Evolutionary conservation across 805 yeast species (phyloP).

Genomic region (Candida jianshihensis): DNA sequence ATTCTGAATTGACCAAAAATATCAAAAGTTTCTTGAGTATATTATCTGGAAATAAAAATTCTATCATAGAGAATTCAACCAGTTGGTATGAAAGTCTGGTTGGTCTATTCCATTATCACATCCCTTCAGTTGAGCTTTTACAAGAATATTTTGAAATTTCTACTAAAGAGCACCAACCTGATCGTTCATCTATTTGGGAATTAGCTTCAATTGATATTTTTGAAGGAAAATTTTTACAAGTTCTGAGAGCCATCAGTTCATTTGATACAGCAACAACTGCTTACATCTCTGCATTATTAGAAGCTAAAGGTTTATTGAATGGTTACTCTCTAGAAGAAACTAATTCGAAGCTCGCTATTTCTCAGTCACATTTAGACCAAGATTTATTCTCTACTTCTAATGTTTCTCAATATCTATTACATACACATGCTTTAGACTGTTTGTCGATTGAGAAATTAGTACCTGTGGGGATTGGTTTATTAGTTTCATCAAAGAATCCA

Average conservation of each 20-base stretch:
- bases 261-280: conserved; percentile 61
- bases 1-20: conserved; percentile 16
- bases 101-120: conserved; percentile 50
- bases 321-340: conserved; percentile 27
- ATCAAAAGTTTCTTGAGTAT: conserved; percentile 27
- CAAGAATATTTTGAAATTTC: conserved; percentile 35
- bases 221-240: conserved; percentile 48
- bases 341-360: conserved; percentile 3
- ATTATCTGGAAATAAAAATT: conserved; percentile 31
- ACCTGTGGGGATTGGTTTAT: conserved; percentile 64
- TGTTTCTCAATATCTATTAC: conserved; percentile 51
- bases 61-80: conserved; percentile 44
- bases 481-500: conserved; percentile 40
- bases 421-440: conserved; percentile 48
- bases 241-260: conserved; percentile 50
- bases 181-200: conserved; percentile 43
- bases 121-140: conserved; percentile 42
- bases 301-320: conserved; percentile 53
- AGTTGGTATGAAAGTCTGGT: conserved; percentile 66
- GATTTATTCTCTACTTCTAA: conserved; percentile 27
- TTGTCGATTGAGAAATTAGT: conserved; percentile 45
- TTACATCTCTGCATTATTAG: conserved; percentile 52
- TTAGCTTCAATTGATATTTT: conserved; percentile 48
- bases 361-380: conserved; percentile 11
- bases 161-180: conserved; percentile 27